Evolutionary conservation across 1,284 basidiomycete genomes (phyloP), one percentile per base, ranked within the genome.

Genomic region (Farysia itapuensis): DNA sequence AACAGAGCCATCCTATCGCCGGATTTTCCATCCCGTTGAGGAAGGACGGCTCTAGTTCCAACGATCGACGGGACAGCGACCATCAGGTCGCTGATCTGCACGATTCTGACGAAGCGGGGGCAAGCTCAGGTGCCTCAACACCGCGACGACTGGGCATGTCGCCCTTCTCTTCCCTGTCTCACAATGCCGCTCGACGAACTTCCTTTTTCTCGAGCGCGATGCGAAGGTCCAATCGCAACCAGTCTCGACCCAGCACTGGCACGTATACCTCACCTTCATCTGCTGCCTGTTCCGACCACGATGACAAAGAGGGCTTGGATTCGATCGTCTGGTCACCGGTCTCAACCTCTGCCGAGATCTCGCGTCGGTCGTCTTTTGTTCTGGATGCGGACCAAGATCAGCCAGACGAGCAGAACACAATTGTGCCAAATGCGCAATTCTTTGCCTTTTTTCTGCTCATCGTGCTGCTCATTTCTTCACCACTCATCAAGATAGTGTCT

Each of bases 401-500:
- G 26, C 11, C 26, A 11, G 11, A 28, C 11, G 11, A 28, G 9
- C 9, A 11, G 26, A 18, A 25, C 23, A 25, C 46, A 18, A 14
- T 53, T 13, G 35, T 32, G 1, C 57, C 57, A 4, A 60, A 60
- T 19, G 50, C 50, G 5, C 50, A 60, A 11, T 60, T 49, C 31
- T 33, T 49, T 24, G 50, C 42, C 3, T 30, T 60, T 23, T 41
- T 59, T 42, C 46, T 60, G 29, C 42, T 60, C 19, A 34, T 60
- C 45, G 48, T 60, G 12, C 22, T 60, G 21, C 46, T 60, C 33
- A 48, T 60, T 36, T 60, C 57, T 14, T 60, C 57, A 5, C 50
- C 57, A 0, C 46, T 60, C 22, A 60, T 60, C 39, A 60, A 60
- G 37, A 19, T 60, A 14, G 39, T 60, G n/a, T 60, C 57, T n/a